phyloP scores from a whole-genome alignment of 225 moss, liverwort and hornwort species.

The Pleurozium schreberi region DNA sequence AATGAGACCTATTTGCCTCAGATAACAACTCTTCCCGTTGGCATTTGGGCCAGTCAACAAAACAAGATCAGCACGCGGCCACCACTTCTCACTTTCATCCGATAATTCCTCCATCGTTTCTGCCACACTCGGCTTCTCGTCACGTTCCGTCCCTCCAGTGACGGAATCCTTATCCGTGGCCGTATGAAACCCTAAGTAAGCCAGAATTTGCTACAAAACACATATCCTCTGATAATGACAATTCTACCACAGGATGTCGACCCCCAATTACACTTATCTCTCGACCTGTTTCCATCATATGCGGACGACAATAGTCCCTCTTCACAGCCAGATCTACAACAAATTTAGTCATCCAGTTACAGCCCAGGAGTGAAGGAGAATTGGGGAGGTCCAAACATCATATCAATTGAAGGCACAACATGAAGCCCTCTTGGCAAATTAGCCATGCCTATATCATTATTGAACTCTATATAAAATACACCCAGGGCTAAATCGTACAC shows the following conservation, averaged over 20 bases:
- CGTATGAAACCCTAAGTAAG: constrained; percentile 36
- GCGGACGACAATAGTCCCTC: constrained; percentile 54
- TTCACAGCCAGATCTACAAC: constrained; percentile 56
- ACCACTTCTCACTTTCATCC: constrained; percentile 33
- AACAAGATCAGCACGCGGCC: constrained; percentile 66
- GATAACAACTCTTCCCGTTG: constrained; percentile 68
- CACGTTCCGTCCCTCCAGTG: neutral
- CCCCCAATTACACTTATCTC: constrained; percentile 60
- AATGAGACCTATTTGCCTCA: constrained; percentile 61
- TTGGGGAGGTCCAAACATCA: neutral
- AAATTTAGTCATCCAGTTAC: neutral
- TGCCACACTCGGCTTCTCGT: neutral
- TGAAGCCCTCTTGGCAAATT: neutral
- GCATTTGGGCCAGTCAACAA: constrained; percentile 68
- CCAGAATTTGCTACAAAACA: constrained; percentile 51
- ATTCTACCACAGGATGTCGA: constrained; percentile 62
- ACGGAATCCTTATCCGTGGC: neutral
- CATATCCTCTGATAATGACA: constrained; percentile 26
- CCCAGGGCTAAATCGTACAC: neutral
- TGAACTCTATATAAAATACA: neutral
- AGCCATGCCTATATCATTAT: neutral
- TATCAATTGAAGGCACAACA: neutral
- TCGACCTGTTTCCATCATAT: constrained; percentile 44
- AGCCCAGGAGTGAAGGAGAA: neutral
- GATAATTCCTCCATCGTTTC: constrained; percentile 7